These are phyloP conservation scores for Botryotinia calthae DNA, from an alignment of 2,329 filamentous ascomycete species.

Conservation along the genomic window DNA sequence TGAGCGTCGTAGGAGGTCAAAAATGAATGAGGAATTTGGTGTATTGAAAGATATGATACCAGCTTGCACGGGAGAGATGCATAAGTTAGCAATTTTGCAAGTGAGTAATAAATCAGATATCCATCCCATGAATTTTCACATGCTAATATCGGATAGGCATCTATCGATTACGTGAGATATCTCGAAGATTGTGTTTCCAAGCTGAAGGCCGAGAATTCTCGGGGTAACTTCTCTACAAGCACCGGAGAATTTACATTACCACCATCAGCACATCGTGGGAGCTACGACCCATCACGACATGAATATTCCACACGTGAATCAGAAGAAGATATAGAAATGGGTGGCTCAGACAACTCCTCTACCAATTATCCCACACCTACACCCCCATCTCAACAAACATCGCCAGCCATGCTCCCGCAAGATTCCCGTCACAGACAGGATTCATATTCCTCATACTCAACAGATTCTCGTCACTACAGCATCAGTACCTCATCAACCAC, in stretches of 20 bases:
- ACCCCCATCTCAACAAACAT: constrained; percentile 42
- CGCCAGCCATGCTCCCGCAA: constrained; percentile 50
- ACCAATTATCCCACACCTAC: constrained; percentile 44
- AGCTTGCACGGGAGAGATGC: constrained; percentile 95
- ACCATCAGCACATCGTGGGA: constrained; percentile 28
- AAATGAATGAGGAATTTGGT: constrained; percentile 98
- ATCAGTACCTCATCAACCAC: constrained; percentile 49
- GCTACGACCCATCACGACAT: constrained; percentile 39
- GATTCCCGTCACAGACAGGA: constrained; percentile 48
- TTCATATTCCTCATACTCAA: constrained; percentile 52
- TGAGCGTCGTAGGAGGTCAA: constrained; percentile 81
- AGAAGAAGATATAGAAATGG: constrained; percentile 60
- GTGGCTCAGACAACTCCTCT: constrained; percentile 50
- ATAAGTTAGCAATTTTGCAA: constrained; percentile 93
- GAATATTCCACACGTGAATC: constrained; percentile 41
- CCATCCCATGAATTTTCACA: background rate
- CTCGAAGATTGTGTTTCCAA: constrained; percentile 83
- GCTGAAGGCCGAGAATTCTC: constrained; percentile 58
- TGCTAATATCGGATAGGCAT: constrained; percentile 59
- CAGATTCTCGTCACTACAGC: constrained; percentile 51
- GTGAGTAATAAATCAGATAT: constrained; percentile 48
- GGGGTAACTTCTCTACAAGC: constrained; percentile 28
- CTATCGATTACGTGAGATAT: constrained; percentile 94
- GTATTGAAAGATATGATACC: constrained; percentile 94
- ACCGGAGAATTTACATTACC: constrained; percentile 29